A percentile compares a stretch with the other conserved stretches of the same genome.
Conservation (phyloP, 2,329 filamentous ascomycete genomes). For the Pyricularia grisea region DNA sequence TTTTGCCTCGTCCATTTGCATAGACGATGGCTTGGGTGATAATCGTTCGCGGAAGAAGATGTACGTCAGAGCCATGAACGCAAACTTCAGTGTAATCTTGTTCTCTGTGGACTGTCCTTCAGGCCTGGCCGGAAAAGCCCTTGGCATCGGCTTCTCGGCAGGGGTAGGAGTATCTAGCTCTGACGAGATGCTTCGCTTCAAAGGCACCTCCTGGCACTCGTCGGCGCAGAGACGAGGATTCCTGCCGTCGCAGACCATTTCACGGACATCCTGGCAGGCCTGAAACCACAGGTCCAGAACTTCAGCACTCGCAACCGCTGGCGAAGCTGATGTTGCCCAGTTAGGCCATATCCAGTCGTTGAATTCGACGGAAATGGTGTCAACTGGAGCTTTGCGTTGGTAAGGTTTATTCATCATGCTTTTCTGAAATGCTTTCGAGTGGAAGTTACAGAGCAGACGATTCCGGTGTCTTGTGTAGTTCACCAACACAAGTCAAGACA, state of each 20-base stretch:
- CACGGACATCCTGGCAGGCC: constrained; percentile 1
- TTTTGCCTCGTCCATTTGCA: not conserved
- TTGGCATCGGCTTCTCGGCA: not conserved
- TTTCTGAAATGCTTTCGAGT: not conserved
- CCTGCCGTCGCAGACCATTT: not conserved
- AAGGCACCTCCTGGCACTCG: not conserved
- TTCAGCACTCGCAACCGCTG: not conserved
- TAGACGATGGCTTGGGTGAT: not conserved
- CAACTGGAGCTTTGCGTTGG: not conserved
- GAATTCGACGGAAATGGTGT: not conserved
- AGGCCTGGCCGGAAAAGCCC: not conserved
- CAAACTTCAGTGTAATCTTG: not conserved
- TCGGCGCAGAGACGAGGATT: not conserved
- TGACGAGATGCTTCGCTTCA: not conserved
- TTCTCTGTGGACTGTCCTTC: not conserved
- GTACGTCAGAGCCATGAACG: constrained; percentile 2
- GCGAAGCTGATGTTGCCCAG: not conserved
- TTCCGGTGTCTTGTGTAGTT: not conserved
- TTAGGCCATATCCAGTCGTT: not conserved
- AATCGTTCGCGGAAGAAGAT: constrained; percentile 1
- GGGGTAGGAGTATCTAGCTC: not conserved
- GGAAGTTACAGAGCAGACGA: not conserved
- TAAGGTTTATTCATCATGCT: not conserved
- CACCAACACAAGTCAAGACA: not conserved
- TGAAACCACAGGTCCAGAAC: not conserved